phyloP scores from a whole-genome alignment of 2,329 filamentous ascomycete genomes.

The Clarireedia homoeocarpa region DNA sequence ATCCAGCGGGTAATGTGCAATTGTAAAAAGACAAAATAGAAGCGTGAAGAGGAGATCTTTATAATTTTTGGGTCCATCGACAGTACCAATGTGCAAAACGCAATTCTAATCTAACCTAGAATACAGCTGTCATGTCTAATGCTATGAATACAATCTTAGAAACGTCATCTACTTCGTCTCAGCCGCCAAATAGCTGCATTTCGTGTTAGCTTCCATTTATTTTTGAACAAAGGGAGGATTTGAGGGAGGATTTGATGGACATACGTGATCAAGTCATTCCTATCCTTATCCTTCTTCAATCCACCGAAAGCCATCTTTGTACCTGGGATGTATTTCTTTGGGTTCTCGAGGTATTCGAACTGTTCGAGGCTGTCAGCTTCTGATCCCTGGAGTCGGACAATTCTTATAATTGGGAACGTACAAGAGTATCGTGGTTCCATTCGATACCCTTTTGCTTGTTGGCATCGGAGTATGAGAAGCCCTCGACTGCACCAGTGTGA shows the following conservation, averaged over 20 bases:
- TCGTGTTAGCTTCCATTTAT: background rate
- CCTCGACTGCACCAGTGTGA: slow-evolving; percentile 83
- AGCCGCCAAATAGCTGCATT: slow-evolving; percentile 56
- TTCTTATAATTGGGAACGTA: slow-evolving; percentile 36
- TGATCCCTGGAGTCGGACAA: background rate
- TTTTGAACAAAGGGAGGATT: background rate
- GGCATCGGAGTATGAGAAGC: slow-evolving; percentile 97
- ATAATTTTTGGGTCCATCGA: background rate
- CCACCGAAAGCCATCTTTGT: slow-evolving; percentile 99
- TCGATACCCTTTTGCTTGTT: slow-evolving; percentile 95
- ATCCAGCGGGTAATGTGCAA: background rate
- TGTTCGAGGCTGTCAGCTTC: slow-evolving; percentile 28
- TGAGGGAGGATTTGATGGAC: slow-evolving; percentile 30
- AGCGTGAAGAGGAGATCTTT: slow-evolving; percentile 13
- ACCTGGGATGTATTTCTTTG: slow-evolving; percentile 99
- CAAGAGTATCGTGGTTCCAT: slow-evolving; percentile 81
- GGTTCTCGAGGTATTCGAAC: slow-evolving; percentile 99
- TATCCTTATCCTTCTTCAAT: slow-evolving; percentile 99
- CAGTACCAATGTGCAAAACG: slow-evolving; percentile 6
- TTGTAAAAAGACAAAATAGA: background rate
- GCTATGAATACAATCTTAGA: slow-evolving; percentile 26
- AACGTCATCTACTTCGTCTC: slow-evolving; percentile 54
- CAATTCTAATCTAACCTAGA: slow-evolving; percentile 22
- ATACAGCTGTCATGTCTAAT: slow-evolving; percentile 21
- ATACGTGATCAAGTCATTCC: slow-evolving; percentile 97